A percentile compares a stretch with the other conserved stretches of the same genome.
These are phyloP conservation scores for Sutorius eximius DNA, from an alignment of 1,284 basidiomycete genomes.

Conservation along the genomic window DNA sequence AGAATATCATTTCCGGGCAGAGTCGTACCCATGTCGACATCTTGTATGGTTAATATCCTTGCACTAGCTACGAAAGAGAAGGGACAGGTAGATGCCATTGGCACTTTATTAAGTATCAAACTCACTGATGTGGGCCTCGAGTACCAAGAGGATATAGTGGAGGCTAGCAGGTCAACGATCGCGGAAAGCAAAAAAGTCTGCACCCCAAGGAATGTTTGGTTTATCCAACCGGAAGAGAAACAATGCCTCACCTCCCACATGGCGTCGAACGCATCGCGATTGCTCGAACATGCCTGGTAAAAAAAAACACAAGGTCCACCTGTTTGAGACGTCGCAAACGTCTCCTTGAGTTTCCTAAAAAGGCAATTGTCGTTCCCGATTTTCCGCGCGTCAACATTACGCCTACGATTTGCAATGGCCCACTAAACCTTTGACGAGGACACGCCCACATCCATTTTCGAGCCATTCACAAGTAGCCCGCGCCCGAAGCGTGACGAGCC, in stretches of 20 bases:
- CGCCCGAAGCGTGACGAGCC: not conserved
- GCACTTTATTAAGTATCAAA: not conserved
- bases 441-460: not conserved
- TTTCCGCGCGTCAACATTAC: not conserved
- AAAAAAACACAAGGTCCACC: conserved; percentile 25
- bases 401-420: not conserved
- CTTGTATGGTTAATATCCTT: conserved; percentile 15
- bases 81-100: not conserved
- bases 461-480: not conserved
- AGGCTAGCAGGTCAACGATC: conserved; percentile 22
- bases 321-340: not conserved
- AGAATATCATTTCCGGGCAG: conserved; percentile 48
- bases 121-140: conserved; percentile 30
- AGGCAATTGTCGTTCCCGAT: conserved; percentile 11
- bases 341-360: conserved; percentile 4
- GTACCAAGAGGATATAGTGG: conserved; percentile 30
- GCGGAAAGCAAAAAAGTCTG: conserved; percentile 33
- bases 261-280: conserved; percentile 27
- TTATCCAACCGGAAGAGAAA: not conserved
- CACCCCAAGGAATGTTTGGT: conserved; percentile 18
- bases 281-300: conserved; percentile 18
- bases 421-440: not conserved
- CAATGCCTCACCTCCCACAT: conserved; percentile 30
- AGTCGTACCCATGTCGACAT: conserved; percentile 29
- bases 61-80: conserved; percentile 17